These are phyloP conservation scores for Vararia minispora DNA, from an alignment of 768 basidiomycete species.

Conservation along the genomic window DNA sequence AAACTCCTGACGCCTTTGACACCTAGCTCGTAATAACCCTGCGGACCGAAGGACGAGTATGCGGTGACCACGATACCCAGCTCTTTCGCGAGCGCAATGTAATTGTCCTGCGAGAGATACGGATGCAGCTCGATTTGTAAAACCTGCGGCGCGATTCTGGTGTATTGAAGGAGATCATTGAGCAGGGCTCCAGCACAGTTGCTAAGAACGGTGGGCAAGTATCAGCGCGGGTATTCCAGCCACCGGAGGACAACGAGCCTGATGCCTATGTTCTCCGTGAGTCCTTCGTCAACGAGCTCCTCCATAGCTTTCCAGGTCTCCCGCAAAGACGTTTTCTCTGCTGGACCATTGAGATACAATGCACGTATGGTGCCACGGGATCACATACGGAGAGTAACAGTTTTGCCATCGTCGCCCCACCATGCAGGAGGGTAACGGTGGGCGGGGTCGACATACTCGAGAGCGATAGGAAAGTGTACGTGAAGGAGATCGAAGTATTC, in stretches of 20 bases:
- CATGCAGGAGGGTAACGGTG: slow-evolving; percentile 79
- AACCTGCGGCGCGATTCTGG: slow-evolving; percentile 47
- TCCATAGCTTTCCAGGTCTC: slow-evolving; percentile 86
- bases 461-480: slow-evolving; percentile 78
- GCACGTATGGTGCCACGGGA: background rate
- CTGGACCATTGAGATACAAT: background rate
- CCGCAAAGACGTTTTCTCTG: slow-evolving; percentile 58
- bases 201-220: slow-evolving; percentile 25
- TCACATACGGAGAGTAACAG: slow-evolving; percentile 44
- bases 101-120: slow-evolving; percentile 36
- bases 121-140: slow-evolving; percentile 55
- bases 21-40: slow-evolving; percentile 55
- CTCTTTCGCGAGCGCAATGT: slow-evolving; percentile 32
- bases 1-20: slow-evolving; percentile 42
- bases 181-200: slow-evolving; percentile 67
- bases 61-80: slow-evolving; percentile 40
- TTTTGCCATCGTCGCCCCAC: slow-evolving; percentile 59
- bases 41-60: slow-evolving; percentile 45
- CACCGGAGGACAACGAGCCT: slow-evolving; percentile 28
- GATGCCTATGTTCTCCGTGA: slow-evolving; percentile 71
- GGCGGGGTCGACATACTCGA: slow-evolving; percentile 68
- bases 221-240: background rate
- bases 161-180: slow-evolving; percentile 70
- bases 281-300: slow-evolving; percentile 55
- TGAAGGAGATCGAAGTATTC: slow-evolving; percentile 77